phyloP scores from a whole-genome alignment of 2,329 filamentous ascomycete genomes.

The Tympanopsis confertula region DNA sequence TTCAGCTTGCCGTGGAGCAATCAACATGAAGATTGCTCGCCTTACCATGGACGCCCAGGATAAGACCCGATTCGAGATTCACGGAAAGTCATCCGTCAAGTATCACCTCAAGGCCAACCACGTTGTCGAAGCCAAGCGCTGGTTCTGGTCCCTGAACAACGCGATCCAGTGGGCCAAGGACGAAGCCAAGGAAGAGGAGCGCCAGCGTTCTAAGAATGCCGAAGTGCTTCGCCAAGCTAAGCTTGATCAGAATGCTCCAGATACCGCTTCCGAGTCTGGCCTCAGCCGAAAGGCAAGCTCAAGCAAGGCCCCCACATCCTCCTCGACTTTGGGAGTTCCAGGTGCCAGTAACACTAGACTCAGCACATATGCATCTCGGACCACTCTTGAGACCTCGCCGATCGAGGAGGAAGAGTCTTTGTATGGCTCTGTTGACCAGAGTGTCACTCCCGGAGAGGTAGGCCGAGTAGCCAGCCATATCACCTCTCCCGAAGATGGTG shows the following conservation, averaged over 20 bases:
- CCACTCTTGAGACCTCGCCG: conserved; percentile 32
- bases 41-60: conserved; percentile 94
- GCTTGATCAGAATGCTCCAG: conserved; percentile 51
- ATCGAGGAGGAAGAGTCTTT: conserved; percentile 27
- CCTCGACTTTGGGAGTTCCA: conserved; percentile 2
- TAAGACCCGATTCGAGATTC: conserved; percentile 95
- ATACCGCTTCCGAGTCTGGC: conserved; percentile 30
- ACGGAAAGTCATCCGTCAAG: conserved; percentile 95
- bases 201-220: conserved; percentile 60
- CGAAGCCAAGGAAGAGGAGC: conserved; percentile 83
- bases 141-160: conserved; percentile 99
- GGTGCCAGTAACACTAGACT: conserved; percentile 5
- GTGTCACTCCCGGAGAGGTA: not conserved
- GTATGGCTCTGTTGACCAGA: conserved; percentile 5
- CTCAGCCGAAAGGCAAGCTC: too few relatives aligned
- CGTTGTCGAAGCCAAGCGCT: conserved; percentile 92
- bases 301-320: not conserved
- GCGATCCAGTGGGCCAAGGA: conserved; percentile 98
- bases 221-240: conserved; percentile 71
- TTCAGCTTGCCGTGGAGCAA: conserved; percentile 89
- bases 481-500: conserved; percentile 14
- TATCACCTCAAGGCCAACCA: conserved; percentile 97
- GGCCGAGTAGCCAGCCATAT: conserved; percentile 21
- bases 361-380: conserved; percentile 4
- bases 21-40: conserved; percentile 95